phyloP scores from a whole-genome alignment of 306 rosid species.

The Malus sylvestris region DNA sequence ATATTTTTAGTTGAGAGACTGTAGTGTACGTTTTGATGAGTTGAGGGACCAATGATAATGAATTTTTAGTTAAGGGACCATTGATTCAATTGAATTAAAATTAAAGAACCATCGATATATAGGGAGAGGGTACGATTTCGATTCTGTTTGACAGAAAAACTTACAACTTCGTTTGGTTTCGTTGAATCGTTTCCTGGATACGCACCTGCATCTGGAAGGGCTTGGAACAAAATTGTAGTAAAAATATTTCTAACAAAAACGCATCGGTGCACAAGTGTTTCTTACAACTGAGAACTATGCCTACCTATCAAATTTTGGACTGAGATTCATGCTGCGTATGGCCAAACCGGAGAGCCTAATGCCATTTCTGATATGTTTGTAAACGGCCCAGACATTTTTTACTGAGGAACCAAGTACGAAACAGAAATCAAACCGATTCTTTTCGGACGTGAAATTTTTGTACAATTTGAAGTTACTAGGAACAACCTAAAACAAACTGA shows the following conservation, averaged over 20 bases:
- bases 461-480: background rate
- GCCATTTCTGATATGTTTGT: too few relatives aligned
- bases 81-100: too few relatives aligned
- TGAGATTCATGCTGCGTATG: too few relatives aligned
- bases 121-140: background rate
- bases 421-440: background rate
- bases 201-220: background rate
- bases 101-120: accelerated
- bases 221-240: background rate
- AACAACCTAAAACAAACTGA: background rate
- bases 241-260: background rate
- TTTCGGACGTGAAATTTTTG: background rate
- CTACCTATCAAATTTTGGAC: too few relatives aligned
- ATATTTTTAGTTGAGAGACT: too few relatives aligned
- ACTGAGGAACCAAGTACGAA: background rate
- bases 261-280: background rate
- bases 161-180: background rate
- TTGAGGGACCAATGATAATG: too few relatives aligned
- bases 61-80: too few relatives aligned
- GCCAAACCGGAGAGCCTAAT: background rate
- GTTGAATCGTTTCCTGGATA: background rate
- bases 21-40: too few relatives aligned
- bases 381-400: background rate
- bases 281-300: background rate
- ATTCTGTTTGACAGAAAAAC: background rate